Percentiles rank a stretch among this genome's conserved stretches.
Conservation (phyloP, 179 eudicot species). For the Spergularia azorica region DNA sequence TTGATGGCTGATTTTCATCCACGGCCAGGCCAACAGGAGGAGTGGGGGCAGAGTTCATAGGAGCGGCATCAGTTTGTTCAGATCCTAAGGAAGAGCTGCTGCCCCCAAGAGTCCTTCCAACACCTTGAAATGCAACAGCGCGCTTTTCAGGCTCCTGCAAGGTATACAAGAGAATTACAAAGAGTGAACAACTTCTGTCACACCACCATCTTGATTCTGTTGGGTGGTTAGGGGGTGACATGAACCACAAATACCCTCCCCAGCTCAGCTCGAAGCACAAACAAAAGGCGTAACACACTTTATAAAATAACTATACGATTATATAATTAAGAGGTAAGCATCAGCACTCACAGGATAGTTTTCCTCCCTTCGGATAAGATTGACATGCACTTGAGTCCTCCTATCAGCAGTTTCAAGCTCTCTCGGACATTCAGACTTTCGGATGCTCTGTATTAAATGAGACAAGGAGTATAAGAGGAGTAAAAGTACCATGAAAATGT, state of each 20-base stretch:
- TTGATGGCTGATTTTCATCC: conserved; percentile 43
- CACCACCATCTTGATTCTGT: no score
- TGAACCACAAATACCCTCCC: not conserved
- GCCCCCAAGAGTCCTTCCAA: conserved; percentile 62
- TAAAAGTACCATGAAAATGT: not conserved
- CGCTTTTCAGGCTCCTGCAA: conserved; percentile 57
- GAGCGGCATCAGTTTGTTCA: conserved; percentile 32
- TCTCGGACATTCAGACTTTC: conserved; percentile 71
- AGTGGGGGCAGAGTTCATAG: conserved; percentile 32
- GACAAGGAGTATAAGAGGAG: not conserved
- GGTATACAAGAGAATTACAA: not conserved
- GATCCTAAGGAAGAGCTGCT: conserved; percentile 33
- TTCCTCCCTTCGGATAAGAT: conserved; percentile 70
- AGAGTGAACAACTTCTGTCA: not conserved
- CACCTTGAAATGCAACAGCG: conserved; percentile 60
- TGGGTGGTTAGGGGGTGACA: not conserved
- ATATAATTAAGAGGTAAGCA: not conserved
- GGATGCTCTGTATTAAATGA: conserved; percentile 60
- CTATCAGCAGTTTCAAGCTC: conserved; percentile 83
- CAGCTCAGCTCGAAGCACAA: not conserved
- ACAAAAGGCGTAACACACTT: not conserved
- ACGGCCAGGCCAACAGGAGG: conserved; percentile 38
- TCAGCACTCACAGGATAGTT: conserved; percentile 59
- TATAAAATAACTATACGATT: not conserved
- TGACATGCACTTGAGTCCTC: conserved; percentile 62